Conservation (phyloP, 495 filamentous ascomycete genomes). For the Corynascus novoguineensis region DNA sequence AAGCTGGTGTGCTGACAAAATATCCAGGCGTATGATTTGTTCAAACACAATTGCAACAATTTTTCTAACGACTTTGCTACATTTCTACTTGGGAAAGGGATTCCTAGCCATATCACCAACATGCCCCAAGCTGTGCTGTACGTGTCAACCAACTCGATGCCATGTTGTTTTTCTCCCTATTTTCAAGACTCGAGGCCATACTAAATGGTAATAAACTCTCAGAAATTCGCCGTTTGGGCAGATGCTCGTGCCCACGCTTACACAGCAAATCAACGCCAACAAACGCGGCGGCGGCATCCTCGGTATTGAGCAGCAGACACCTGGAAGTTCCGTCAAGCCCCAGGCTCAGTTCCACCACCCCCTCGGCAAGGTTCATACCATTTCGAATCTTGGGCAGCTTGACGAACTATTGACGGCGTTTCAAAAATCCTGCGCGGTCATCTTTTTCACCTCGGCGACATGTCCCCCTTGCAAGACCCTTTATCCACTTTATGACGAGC, state of each 20-base stretch:
- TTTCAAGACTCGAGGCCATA: not conserved
- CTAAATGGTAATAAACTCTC: conserved; percentile 6
- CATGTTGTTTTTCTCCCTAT: not conserved
- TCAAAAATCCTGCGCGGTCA: conserved; percentile 62
- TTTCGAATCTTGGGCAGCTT: conserved; percentile 49
- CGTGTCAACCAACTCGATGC: not conserved
- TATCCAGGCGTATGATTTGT: conserved; percentile 70
- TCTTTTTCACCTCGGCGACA: conserved; percentile 89
- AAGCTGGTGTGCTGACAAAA: conserved; percentile 11
- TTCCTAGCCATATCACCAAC: conserved; percentile 82
- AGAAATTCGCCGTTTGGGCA: conserved; percentile 79
- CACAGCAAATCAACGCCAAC: conserved; percentile 63
- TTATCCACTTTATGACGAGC: conserved; percentile 75
- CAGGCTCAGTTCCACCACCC: conserved; percentile 28
- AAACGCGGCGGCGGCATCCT: conserved; percentile 50
- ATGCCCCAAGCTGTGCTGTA: conserved; percentile 76
- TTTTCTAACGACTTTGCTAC: conserved; percentile 91
- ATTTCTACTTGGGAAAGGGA: conserved; percentile 84
- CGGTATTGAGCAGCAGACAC: conserved; percentile 40
- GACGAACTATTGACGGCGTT: conserved; percentile 55
- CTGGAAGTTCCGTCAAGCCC: conserved; percentile 31
- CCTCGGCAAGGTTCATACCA: conserved; percentile 31
- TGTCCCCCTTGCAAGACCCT: conserved; percentile 81
- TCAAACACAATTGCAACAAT: conserved; percentile 93
- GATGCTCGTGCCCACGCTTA: conserved; percentile 81